phyloP scores from a whole-genome alignment of 768 basidiomycete genomes.

The Albatrellus ellisii region DNA sequence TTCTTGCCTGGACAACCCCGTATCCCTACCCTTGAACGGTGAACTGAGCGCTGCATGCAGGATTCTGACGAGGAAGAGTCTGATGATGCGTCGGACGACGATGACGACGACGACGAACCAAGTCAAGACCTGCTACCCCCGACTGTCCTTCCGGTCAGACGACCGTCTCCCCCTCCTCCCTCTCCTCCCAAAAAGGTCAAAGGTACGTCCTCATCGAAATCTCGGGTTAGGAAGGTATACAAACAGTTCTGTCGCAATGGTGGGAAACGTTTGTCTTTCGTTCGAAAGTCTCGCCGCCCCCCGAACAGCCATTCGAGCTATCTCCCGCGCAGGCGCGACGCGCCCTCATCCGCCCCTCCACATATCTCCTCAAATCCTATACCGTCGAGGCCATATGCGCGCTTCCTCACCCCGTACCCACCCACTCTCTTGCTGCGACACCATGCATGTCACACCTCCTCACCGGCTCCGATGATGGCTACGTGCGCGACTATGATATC shows the following conservation, averaged over 20 bases:
- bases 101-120: constrained; percentile 37
- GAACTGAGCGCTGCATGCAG: too few relatives aligned
- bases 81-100: constrained; percentile 24
- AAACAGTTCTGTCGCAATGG: not conserved
- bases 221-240: too few relatives aligned
- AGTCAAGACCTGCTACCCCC: constrained; percentile 25
- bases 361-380: constrained; percentile 42
- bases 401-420: constrained; percentile 79
- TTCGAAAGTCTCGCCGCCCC: constrained; percentile 24
- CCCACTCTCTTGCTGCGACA: constrained; percentile 79
- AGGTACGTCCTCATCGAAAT: too few relatives aligned
- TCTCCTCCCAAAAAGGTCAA: constrained; percentile 8
- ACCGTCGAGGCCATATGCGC: constrained; percentile 88
- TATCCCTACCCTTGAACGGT: too few relatives aligned
- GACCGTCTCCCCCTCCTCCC: constrained; percentile 15
- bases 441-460: constrained; percentile 79
- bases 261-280: not conserved
- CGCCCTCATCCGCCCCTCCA: constrained; percentile 25
- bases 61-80: constrained; percentile 17
- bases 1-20: not conserved
- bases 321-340: constrained; percentile 39
- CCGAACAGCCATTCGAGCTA: constrained; percentile 26
- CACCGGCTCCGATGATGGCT: constrained; percentile 90
- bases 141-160: constrained; percentile 20
- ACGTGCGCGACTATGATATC: constrained; percentile 86